phyloP scores from a whole-genome alignment of 805 yeast species.

The Blastobotrys muscicola region DNA sequence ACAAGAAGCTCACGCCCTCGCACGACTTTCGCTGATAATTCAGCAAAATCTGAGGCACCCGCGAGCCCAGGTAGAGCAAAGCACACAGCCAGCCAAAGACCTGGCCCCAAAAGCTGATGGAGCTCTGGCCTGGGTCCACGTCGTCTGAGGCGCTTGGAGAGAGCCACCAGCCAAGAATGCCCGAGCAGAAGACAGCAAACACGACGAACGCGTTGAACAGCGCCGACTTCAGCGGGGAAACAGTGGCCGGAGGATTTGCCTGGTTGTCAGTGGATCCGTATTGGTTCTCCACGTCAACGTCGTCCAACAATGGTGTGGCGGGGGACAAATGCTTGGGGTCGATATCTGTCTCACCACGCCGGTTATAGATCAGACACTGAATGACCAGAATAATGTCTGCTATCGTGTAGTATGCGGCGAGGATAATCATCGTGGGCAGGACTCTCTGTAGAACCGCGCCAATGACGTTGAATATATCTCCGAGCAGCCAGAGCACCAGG shows the following conservation, averaged over 20 bases:
- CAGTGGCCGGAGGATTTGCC: constrained; percentile 6
- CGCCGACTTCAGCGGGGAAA: constrained; percentile 11
- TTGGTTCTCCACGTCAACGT: constrained; percentile 35
- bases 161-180: constrained; percentile 80
- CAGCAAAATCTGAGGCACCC: constrained; percentile 84
- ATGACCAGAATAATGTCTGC: constrained; percentile 79
- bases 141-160: constrained; percentile 38
- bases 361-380: constrained; percentile 78
- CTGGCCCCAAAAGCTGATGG: constrained; percentile 73
- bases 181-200: constrained; percentile 58
- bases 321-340: constrained; percentile 80
- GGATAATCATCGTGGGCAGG: constrained; percentile 85
- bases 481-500: constrained; percentile 83
- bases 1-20: constrained; percentile 89
- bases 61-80: constrained; percentile 57
- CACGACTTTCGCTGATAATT: constrained; percentile 84
- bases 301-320: constrained; percentile 71
- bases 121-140: constrained; percentile 33
- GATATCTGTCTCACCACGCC: constrained; percentile 38
- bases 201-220: constrained; percentile 41
- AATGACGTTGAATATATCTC: constrained; percentile 86
- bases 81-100: constrained; percentile 63
- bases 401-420: constrained; percentile 85
- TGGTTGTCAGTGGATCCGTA: constrained; percentile 2
- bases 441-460: constrained; percentile 89